A percentile compares a stretch with the other conserved stretches of the same genome.
phyloP scores from a whole-genome alignment of 805 yeast genomes.

The Wickerhamiella spandovensis region DNA sequence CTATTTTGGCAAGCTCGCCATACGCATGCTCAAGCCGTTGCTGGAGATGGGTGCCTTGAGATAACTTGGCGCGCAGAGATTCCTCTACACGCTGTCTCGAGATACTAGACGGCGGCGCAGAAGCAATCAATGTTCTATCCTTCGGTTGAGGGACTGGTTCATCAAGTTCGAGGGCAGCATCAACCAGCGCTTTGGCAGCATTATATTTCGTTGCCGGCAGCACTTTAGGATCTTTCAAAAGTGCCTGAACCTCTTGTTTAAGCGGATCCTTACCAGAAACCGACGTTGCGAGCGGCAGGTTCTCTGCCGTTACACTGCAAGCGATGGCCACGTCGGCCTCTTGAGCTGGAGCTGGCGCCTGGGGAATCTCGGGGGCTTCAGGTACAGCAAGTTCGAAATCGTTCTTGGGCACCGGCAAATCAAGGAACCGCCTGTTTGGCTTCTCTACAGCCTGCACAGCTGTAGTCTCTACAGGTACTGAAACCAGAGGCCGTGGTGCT shows the following conservation, averaged over 20 bases:
- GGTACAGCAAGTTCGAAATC: conserved; percentile 21
- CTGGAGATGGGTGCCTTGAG: background rate
- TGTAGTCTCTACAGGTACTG: background rate
- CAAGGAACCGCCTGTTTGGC: too few relatives aligned
- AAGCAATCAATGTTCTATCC: background rate
- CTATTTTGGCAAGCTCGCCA: background rate
- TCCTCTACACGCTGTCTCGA: background rate
- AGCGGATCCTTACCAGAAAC: background rate
- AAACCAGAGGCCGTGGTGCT: too few relatives aligned
- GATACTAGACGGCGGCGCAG: background rate
- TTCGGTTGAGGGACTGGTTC: background rate
- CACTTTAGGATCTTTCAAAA: background rate
- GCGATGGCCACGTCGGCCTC: too few relatives aligned
- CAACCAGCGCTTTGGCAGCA: background rate
- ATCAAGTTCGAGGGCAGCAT: background rate
- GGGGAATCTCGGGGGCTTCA: background rate
- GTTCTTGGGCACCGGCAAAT: conserved; percentile 30
- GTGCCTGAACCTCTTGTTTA: background rate
- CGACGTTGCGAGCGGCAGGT: background rate
- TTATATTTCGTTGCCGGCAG: background rate
- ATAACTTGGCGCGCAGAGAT: background rate
- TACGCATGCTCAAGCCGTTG: background rate
- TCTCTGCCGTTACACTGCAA: background rate
- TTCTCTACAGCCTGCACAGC: too few relatives aligned
- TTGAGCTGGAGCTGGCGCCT: background rate